phyloP scores from a whole-genome alignment of 2,329 filamentous ascomycete genomes.

The Venturia effusa region DNA sequence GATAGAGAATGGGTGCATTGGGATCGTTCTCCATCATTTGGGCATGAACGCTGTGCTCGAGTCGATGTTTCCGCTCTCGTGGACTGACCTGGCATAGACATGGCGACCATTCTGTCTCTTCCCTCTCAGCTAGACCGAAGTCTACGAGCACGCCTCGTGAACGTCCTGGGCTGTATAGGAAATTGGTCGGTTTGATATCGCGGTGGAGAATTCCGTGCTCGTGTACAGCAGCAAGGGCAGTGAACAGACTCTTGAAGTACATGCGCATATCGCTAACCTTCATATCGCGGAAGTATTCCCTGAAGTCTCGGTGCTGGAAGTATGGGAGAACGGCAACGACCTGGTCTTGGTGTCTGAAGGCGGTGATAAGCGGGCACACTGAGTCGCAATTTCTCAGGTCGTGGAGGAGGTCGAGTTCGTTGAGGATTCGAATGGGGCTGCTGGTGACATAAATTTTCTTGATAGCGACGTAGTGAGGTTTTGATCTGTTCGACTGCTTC shows the following conservation, averaged over 20 bases:
- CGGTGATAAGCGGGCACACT: conserved; percentile 91
- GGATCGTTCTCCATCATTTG: conserved; percentile 33
- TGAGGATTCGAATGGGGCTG: conserved; percentile 83
- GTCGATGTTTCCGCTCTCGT: conserved; percentile 48
- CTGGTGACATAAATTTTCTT: conserved; percentile 99
- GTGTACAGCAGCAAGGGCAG: conserved; percentile 74
- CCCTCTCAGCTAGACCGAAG: conserved; percentile 82
- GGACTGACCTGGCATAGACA: conserved; percentile 68
- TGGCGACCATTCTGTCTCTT: conserved; percentile 61
- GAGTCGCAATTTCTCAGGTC: conserved; percentile 73
- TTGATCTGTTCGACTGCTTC: conserved; percentile 39
- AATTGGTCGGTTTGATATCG: conserved; percentile 97
- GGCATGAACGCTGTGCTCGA: conserved; percentile 47
- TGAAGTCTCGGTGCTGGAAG: conserved; percentile 91
- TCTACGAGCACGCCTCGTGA: conserved; percentile 90
- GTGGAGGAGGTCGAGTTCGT: conserved; percentile 87
- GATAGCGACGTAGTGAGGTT: conserved; percentile 78
- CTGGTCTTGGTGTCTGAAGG: conserved; percentile 90
- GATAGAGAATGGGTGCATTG: conserved; percentile 51
- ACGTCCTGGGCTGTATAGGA: conserved; percentile 75
- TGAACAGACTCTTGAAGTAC: conserved; percentile 83
- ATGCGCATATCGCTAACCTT: conserved; percentile 74
- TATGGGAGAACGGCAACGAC: conserved; percentile 92
- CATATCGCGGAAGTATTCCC: conserved; percentile 88
- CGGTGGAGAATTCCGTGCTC: conserved; percentile 76